Base-by-base conservation (phyloP, 1,139 yeast genomes). In the Debaryomyces coudertii region DNA sequence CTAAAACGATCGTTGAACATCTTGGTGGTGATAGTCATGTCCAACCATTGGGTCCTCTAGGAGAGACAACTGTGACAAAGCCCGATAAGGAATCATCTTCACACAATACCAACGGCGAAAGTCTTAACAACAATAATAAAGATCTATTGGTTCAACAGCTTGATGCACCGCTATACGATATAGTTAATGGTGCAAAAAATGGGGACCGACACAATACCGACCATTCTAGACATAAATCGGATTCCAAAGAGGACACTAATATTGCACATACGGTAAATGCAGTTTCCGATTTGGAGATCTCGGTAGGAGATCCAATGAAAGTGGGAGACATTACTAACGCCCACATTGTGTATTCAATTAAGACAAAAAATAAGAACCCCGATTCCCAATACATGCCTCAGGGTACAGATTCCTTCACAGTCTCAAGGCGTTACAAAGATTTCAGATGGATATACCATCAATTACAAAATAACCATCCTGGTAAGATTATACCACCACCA, bases 401-500 rank as follows among this genome's bases (percentile, higher is more conserved):
- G 7, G 31, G 71, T 45, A 57, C 68, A 7, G 65, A 66, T 2
- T 73, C 75, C 36, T 64, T 73, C 7, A 65, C 75, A 5, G 96
- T 89, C 0, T 76, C 87, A 4, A 75, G 97, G 58, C 77, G 97
- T 52, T 90, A 90, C 63, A 80, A 83, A 49, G 97, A 90, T 62
- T 90, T 90, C 66, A 72, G 79, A 73, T 74, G 98, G 98, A 76
- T 93, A 23, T 92, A 90, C 65, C 90, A 90, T 55, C 97, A 93
- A 56, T 72, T 93, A 28, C 90, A 88, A 59, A 80, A 81, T 53
- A 89, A 86, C 56, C 90, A 93, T 60, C 96, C 96, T 25, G 99
- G 99, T 1, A 75, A 80, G 47, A 86, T 95, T 35, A 85, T 95
- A 23, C 99, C 99, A 0, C 97, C 99, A 0, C 98, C 99, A 8